Conservation (phyloP, 495 filamentous ascomycete genomes). For the Daldinia bambusicola region DNA sequence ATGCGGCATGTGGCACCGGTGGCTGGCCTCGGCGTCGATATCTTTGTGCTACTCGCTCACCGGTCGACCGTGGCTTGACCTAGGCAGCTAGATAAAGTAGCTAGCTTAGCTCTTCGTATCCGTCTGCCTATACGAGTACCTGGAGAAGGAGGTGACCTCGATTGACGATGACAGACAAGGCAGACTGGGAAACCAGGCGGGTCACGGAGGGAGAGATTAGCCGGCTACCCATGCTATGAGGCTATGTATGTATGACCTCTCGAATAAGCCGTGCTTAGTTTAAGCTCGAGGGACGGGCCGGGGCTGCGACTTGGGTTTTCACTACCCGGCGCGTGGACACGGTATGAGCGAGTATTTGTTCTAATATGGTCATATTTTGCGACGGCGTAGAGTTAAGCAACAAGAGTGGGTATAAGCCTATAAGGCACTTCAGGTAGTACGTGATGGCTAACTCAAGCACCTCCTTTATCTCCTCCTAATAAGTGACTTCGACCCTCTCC, state of each 20-base stretch:
- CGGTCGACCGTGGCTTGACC: background rate
- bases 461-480: background rate
- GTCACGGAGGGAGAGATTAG: background rate
- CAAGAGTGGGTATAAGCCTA: too few species aligned
- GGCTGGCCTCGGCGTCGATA: background rate
- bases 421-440: too few species aligned
- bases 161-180: background rate
- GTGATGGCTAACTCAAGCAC: too few species aligned
- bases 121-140: background rate
- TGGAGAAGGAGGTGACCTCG: too few species aligned
- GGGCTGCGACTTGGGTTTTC: background rate
- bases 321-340: background rate
- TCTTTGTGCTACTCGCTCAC: background rate
- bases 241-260: background rate
- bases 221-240: background rate
- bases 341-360: background rate
- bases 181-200: background rate
- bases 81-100: too few species aligned
- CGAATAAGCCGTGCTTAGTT: background rate
- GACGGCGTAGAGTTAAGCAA: background rate
- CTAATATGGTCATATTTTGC: background rate
- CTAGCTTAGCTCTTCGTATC: background rate
- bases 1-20: background rate
- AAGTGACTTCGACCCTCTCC: background rate
- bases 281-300: background rate